phyloP scores from a whole-genome alignment of 768 basidiomycete genomes.

The Tremella yokohamensis region DNA sequence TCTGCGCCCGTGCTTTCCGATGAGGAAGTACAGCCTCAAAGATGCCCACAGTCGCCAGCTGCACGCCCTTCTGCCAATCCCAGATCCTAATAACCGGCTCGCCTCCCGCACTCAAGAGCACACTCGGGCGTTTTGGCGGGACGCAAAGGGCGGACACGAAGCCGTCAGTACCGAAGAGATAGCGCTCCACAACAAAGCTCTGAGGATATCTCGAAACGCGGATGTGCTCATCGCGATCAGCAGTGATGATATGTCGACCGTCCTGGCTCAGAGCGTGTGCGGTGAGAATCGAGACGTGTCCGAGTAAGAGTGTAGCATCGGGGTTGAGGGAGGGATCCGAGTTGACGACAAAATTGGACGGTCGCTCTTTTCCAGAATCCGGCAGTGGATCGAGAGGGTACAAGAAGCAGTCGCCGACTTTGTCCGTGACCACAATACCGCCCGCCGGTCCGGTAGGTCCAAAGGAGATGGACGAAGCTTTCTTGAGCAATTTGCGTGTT shows the following conservation, averaged over 20 bases:
- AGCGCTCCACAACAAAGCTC: conserved; percentile 79
- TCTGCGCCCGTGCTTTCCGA: conserved; percentile 51
- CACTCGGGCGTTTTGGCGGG: conserved; percentile 51
- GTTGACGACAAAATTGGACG: conserved; percentile 29
- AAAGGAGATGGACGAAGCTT: conserved; percentile 67
- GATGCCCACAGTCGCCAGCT: conserved; percentile 59
- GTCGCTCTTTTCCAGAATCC: conserved; percentile 20
- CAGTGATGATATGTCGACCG: conserved; percentile 71
- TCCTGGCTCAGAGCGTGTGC: conserved; percentile 65
- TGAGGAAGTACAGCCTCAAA: conserved; percentile 51
- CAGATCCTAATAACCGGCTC: conserved; percentile 64
- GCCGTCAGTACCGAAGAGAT: conserved; percentile 71
- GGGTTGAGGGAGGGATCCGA: conserved; percentile 49
- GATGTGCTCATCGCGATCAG: conserved; percentile 94
- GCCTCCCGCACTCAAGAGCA: conserved; percentile 81
- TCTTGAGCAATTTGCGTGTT: conserved; percentile 74
- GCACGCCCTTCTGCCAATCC: conserved; percentile 55
- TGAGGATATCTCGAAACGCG: conserved; percentile 84
- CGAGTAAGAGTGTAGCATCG: conserved; percentile 53
- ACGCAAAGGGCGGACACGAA: conserved; percentile 79
- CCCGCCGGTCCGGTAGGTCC: conserved; percentile 60
- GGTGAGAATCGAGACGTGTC: conserved; percentile 84
- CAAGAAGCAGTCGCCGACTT: conserved; percentile 87
- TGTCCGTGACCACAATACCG: conserved; percentile 79
- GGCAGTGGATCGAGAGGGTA: conserved; percentile 57